A percentile compares a stretch with the other conserved stretches of the same genome.
Conservation (phyloP, 805 yeast genomes). For the Ogataea chonburiensis region DNA sequence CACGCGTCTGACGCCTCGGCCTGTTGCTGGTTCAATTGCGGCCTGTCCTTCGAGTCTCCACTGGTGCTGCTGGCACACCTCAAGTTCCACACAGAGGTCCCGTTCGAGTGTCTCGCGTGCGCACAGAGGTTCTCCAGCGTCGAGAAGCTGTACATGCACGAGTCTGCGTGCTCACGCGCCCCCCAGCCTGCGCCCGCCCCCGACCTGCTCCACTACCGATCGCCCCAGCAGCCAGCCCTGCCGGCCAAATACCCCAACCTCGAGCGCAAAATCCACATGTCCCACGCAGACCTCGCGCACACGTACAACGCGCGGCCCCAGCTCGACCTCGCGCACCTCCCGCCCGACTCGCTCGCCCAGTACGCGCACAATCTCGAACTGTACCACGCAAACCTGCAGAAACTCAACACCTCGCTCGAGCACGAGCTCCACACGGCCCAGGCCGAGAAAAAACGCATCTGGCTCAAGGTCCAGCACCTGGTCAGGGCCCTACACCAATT, state of each 20-base stretch:
- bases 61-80: constrained; percentile 6
- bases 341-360: constrained; percentile 18
- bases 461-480: constrained; percentile 31
- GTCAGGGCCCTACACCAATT: constrained; percentile 21
- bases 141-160: constrained; percentile 6
- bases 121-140: constrained; percentile 50
- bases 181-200: background rate
- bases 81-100: constrained; percentile 45
- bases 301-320: background rate
- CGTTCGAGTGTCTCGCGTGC: constrained; percentile 60
- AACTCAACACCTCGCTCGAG: constrained; percentile 21
- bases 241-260: constrained; percentile 2
- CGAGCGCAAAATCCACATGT: constrained; percentile 2
- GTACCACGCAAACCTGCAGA: constrained; percentile 23
- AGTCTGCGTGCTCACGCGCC: background rate
- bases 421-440: constrained; percentile 22
- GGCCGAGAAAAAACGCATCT: constrained; percentile 20
- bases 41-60: constrained; percentile 20
- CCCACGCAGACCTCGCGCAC: background rate
- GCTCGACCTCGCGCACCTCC: constrained; percentile 12
- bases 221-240: background rate
- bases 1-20: constrained; percentile 12
- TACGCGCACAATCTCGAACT: constrained; percentile 20
- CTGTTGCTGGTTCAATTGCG: constrained; percentile 43
- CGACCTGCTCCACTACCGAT: constrained; percentile 2